A percentile compares a stretch with the other conserved stretches of the same genome.
Conservation (phyloP, 2,329 filamentous ascomycete species). For the Botrytis medusae region DNA sequence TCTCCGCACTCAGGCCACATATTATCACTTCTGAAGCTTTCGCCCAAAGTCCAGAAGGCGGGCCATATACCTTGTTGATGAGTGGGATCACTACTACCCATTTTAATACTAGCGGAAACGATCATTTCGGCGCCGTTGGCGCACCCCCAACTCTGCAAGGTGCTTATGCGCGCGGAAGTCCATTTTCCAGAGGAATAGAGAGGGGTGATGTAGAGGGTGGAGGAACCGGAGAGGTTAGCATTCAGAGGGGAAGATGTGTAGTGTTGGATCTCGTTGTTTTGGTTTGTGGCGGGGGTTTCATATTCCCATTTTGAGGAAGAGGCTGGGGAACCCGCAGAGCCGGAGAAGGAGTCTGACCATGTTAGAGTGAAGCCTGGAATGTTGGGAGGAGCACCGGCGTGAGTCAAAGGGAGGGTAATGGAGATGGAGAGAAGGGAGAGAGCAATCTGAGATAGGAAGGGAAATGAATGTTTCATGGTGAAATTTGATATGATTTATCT, state of each 20-base stretch:
- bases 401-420: not conserved
- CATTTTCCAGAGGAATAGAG: not conserved
- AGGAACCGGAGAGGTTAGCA: not conserved
- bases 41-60: not conserved
- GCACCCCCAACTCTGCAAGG: not conserved
- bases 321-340: not conserved
- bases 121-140: not conserved
- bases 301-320: not conserved
- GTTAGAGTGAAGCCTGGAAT: not conserved
- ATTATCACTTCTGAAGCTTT: not conserved
- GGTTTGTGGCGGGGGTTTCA: not conserved
- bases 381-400: not conserved
- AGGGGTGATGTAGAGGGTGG: not conserved
- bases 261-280: not conserved
- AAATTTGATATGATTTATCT: not conserved
- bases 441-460: not conserved
- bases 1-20: not conserved
- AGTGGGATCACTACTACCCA: not conserved
- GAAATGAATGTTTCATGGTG: not conserved
- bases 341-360: not conserved
- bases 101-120: not conserved
- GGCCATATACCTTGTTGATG: not conserved
- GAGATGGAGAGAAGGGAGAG: not conserved
- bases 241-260: not conserved
- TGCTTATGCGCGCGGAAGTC: not conserved